Base-by-base conservation (phyloP, 345 rosid genomes). In the Dovyalis caffra region DNA sequence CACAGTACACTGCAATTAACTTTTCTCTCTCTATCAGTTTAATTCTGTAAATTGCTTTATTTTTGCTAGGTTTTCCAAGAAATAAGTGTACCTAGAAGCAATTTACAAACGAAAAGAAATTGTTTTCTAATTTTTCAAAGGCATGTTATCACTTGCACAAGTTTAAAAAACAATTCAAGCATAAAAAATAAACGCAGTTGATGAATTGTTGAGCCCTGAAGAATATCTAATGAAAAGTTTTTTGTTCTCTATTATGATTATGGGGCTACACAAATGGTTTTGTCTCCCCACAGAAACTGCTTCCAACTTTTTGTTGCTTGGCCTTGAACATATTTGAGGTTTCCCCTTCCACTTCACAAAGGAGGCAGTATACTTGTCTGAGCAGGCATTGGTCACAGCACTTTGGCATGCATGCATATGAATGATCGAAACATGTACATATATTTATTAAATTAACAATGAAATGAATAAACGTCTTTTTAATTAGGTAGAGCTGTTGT, bases 11-110 rank as follows among this genome's bases (percentile, higher is more conserved):
- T 69, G 5, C 20, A 16, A 20, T 47, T 28, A 10, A 5, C 38
- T 38, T 14, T 16, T 57, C 60, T 8, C n/a, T 67, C 38, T 29
- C 51, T 47, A 29, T 47, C 25, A 3, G 16, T 20, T 21, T 49
- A 66, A 58, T 34, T 37, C 63, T 61, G 14, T 35, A 40, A 38
- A 26, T 65, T 8, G 18, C 28, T 45, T 61, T 11, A 43, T 64
- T 65, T n/a, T 73, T 69, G 38, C 56, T 53, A 51, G 67, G 29
- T 31, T 32, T 74, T 33, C 67, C 71, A 9, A 64, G 62, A 32
- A 65, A 37, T 18, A 32, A 63, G 53, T 26, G 32, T 67, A 25
- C 8, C 20, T 64, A 37, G n/a, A 47, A 38, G 11, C 25, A 25
- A 28, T 68, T 67, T 66, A 35, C 32, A 20, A 56, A 23, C 32